Evolutionary conservation across 1,139 yeast species (phyloP), one percentile per base, ranked within the genome.

Genomic region (Lodderomyces oxycetoniae): DNA sequence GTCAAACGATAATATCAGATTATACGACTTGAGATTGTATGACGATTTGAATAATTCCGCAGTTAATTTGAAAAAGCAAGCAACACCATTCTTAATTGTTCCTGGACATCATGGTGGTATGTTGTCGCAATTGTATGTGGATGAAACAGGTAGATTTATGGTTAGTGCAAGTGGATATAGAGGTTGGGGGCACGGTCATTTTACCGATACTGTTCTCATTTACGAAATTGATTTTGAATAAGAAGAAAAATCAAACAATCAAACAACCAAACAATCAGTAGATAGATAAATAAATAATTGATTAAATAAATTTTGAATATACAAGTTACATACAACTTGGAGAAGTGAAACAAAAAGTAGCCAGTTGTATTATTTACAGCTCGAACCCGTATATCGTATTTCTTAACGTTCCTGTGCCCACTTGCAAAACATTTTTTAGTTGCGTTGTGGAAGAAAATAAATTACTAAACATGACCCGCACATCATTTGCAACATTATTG

Each of bases 161-260:
- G 75, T 89, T 10, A 82, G 95, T 51, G 81, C 97, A 1, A 84
- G 95, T 57, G 98, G 98, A 5, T 86, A 84, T 46, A 73, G 97
- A 50, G 98, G 98, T 3, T 89, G 96, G 96, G 74, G 74, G 1
- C 91, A 83, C 49, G 85, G 95, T 3, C 61, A 67, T 22, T 74
- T 79, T 27, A 83, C 94, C 0, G 98, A 91, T 42, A 74, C 80
- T 19, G 84, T 85, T 5, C 70, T 88, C 48, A 68, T 88, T 27
- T 89, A 88, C 55, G 95, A 88, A 52, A 79, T 89, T 27, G 72
- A 67, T 35, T 61, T 59, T 42, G 63, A 55, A 32, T 47, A 39
- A 23, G 9, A 19, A 7, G 10, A 19, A 7, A 19, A 19, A 19
- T 19, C 22, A 10, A 7, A 19, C 10, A 7, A 19, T 19, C 22